Evolutionary conservation across 768 basidiomycete species (phyloP).

Genomic region (Russula brevipes): DNA sequence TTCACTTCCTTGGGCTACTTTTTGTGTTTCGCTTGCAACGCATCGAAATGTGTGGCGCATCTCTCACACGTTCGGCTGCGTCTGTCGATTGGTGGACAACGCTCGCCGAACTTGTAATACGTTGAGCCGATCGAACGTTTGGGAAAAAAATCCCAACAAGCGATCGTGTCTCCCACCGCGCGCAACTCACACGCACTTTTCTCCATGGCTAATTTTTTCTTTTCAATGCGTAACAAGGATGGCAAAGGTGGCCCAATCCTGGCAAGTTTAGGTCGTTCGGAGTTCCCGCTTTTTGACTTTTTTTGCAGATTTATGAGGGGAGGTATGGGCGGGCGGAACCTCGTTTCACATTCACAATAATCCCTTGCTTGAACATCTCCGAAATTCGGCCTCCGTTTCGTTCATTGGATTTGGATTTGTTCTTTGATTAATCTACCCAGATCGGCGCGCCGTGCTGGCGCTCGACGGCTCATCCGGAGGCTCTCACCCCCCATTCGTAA

Average conservation of each 20-base stretch:
- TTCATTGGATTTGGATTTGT: background rate
- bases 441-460: background rate
- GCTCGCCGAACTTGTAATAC: background rate
- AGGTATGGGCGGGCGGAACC: background rate
- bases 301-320: background rate
- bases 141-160: background rate
- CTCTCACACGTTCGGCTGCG: background rate
- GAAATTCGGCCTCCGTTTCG: background rate
- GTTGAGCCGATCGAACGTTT: background rate
- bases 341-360: conserved; percentile 1
- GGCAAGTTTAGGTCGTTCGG: background rate
- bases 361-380: background rate
- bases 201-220: too few relatives aligned
- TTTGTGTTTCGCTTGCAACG: conserved; percentile 5
- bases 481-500: background rate
- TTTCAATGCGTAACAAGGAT: too few relatives aligned
- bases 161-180: background rate
- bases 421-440: too few relatives aligned
- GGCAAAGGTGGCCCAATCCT: too few relatives aligned
- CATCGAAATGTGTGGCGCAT: conserved; percentile 3
- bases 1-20: background rate
- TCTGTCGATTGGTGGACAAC: background rate
- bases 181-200: too few relatives aligned
- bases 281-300: background rate
- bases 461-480: background rate